Evolutionary conservation across 345 rosid species (phyloP).

Genomic region (Psidium guajava): DNA sequence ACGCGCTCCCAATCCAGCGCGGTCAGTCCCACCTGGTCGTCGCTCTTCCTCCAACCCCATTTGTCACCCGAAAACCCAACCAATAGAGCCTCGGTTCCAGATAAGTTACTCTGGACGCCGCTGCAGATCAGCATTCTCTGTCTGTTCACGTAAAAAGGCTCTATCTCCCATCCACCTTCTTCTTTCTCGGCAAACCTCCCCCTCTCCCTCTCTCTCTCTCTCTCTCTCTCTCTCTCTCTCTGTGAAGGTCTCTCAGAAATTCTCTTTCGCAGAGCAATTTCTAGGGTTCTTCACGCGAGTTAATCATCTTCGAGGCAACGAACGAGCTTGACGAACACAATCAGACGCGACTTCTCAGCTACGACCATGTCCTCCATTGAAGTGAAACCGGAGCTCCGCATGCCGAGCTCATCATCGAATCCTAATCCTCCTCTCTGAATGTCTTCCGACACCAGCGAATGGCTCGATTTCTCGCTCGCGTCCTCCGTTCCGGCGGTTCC

Average conservation of each 20-base stretch:
- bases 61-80: background rate
- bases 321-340: background rate
- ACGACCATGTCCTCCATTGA: background rate
- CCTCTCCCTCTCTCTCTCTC: background rate
- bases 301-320: background rate
- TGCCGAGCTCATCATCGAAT: slow-evolving; percentile 16
- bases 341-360: background rate
- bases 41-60: background rate
- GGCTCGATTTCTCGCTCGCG: slow-evolving; percentile 38
- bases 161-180: background rate
- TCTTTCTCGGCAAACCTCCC: background rate
- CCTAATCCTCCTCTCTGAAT: slow-evolving; percentile 37
- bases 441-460: slow-evolving; percentile 30
- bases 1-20: background rate
- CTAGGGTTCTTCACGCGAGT: slow-evolving; percentile 27
- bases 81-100: background rate
- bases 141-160: background rate
- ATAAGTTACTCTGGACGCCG: background rate
- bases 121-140: background rate
- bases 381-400: background rate
- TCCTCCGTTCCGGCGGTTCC: slow-evolving; percentile 4
- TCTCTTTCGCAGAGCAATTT: slow-evolving; percentile 5
- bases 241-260: slow-evolving; percentile 6
- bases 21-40: background rate
- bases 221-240: slow-evolving; percentile 5